Evolutionary conservation across 2,329 filamentous ascomycete species (phyloP).

Genomic region (Graphilbum ipis-grandicollis): DNA sequence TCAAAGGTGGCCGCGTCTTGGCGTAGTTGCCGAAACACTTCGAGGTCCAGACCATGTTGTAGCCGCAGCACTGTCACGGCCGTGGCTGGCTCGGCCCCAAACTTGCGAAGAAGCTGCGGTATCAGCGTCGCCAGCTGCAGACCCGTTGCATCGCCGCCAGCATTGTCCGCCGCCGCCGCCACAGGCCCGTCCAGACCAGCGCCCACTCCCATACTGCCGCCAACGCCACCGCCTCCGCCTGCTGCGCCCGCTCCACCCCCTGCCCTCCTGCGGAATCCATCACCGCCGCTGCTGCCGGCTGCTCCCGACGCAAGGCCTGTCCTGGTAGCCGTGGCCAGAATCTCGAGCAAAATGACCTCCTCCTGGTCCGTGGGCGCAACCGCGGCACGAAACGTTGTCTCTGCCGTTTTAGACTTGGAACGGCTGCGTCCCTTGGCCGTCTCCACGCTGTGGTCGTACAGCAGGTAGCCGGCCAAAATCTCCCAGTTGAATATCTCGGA

Average conservation of each 20-base stretch:
- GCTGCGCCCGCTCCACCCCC: constrained; percentile 38
- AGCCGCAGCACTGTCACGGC: constrained; percentile 73
- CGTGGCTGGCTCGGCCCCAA: constrained; percentile 73
- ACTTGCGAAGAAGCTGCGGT: constrained; percentile 79
- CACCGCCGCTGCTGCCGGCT: constrained; percentile 32
- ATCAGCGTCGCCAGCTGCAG: constrained; percentile 63
- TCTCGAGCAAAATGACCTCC: constrained; percentile 72
- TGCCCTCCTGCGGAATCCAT: constrained; percentile 30
- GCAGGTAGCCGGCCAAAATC: constrained; percentile 68
- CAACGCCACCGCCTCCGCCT: neutral
- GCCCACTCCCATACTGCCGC: too few relatives aligned
- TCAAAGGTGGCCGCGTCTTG: constrained; percentile 71
- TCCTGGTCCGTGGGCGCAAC: constrained; percentile 61
- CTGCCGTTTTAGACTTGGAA: constrained; percentile 12
- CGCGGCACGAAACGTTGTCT: constrained; percentile 49
- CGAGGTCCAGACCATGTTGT: constrained; percentile 71
- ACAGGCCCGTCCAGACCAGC: too few relatives aligned
- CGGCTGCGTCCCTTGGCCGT: constrained; percentile 21
- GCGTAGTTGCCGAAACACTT: constrained; percentile 74
- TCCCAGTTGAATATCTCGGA: constrained; percentile 77
- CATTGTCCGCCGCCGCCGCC: constrained; percentile 15
- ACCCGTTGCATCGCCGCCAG: constrained; percentile 63
- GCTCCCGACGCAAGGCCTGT: constrained; percentile 45
- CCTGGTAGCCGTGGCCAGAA: constrained; percentile 70
- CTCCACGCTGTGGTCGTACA: constrained; percentile 68